Percentiles rank a stretch among this genome's conserved stretches.
phyloP scores from a whole-genome alignment of 768 basidiomycete genomes.

The Leccinellum albellum region DNA sequence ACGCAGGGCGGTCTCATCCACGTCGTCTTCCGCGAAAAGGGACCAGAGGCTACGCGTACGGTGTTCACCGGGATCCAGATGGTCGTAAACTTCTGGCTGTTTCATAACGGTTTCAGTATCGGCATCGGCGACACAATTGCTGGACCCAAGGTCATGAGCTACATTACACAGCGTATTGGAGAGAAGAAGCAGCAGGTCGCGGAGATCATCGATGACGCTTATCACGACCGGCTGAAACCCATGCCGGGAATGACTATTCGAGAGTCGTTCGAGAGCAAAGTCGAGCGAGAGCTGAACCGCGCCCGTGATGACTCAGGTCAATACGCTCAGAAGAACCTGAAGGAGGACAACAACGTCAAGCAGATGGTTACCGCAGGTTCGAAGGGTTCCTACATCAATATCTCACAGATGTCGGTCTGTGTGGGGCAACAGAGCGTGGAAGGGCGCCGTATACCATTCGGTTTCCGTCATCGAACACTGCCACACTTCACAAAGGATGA shows the following conservation, averaged over 20 bases:
- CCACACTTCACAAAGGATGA: slow-evolving; percentile 99
- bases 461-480: slow-evolving; percentile 92
- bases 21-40: slow-evolving; percentile 96
- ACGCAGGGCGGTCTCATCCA: slow-evolving; percentile 93
- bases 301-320: slow-evolving; percentile 96
- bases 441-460: slow-evolving; percentile 96
- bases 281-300: slow-evolving; percentile 87
- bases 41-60: slow-evolving; percentile 83
- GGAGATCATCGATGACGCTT: slow-evolving; percentile 75
- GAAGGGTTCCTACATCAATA: slow-evolving; percentile 99
- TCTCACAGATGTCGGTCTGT: slow-evolving; percentile 99
- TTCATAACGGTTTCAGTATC: slow-evolving; percentile 98
- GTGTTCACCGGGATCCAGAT: slow-evolving; percentile 93
- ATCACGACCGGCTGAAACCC: slow-evolving; percentile 82
- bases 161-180: slow-evolving; percentile 79
- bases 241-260: slow-evolving; percentile 98
- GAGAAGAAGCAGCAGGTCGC: slow-evolving; percentile 79
- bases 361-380: slow-evolving; percentile 99
- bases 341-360: slow-evolving; percentile 99
- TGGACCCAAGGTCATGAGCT: slow-evolving; percentile 81
- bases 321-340: slow-evolving; percentile 94
- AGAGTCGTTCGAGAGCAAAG: slow-evolving; percentile 93
- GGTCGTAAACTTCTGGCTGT: slow-evolving; percentile 97
- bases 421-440: slow-evolving; percentile 98
- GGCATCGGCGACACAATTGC: slow-evolving; percentile 99